phyloP scores from a whole-genome alignment of 2,329 filamentous ascomycete species.

The Diaporthe sp. region DNA sequence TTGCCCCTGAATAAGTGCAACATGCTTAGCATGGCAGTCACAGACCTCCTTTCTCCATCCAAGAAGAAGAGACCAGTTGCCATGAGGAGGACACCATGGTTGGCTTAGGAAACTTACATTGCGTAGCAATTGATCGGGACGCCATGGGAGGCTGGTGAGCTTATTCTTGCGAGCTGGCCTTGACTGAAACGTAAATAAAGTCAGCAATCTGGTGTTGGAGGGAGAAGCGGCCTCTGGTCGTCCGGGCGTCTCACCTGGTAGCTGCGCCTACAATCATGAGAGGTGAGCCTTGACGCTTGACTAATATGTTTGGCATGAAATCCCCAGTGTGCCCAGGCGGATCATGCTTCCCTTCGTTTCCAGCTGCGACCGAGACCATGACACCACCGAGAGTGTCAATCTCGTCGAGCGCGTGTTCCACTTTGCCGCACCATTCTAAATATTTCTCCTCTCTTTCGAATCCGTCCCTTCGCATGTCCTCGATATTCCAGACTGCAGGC shows the following conservation, averaged over 20 bases:
- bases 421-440: neutral
- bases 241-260: neutral
- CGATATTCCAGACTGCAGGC: slow-evolving; percentile 7
- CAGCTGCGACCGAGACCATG: slow-evolving; percentile 9
- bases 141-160: neutral
- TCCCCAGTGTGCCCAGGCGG: neutral
- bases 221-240: too few relatives aligned
- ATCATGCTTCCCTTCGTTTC: slow-evolving; percentile 8
- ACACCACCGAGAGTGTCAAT: slow-evolving; percentile 17
- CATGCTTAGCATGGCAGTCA: neutral
- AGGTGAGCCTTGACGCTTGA: neutral
- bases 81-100: too few relatives aligned
- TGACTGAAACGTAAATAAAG: neutral
- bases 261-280: slow-evolving; percentile 26
- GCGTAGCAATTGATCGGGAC: slow-evolving; percentile 24
- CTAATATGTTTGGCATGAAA: slow-evolving; percentile 22
- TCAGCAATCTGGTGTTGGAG: neutral
- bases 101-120: neutral
- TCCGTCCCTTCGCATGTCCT: neutral
- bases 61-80: too few relatives aligned
- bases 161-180: slow-evolving; percentile 23
- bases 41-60: neutral
- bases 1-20: neutral
- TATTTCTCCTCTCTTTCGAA: neutral
- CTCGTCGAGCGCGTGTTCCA: neutral